Percentiles rank a stretch among this genome's conserved stretches.
phyloP scores from a whole-genome alignment of 345 rosid species.

The Citrus medica region DNA sequence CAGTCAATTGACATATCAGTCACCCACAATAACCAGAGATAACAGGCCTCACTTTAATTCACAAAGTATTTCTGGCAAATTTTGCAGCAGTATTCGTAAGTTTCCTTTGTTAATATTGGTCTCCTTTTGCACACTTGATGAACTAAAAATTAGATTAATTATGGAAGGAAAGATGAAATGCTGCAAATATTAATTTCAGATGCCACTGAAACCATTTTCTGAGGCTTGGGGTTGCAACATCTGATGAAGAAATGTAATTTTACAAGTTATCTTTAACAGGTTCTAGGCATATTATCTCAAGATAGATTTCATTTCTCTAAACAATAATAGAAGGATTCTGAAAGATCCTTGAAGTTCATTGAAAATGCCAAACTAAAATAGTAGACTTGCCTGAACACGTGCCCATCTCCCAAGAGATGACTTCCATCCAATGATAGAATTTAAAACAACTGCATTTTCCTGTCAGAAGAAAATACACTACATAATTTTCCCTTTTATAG shows the following conservation, averaged over 20 bases:
- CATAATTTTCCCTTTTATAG: background rate
- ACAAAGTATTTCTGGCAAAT: background rate
- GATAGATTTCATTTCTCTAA: background rate
- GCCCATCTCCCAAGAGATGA: conserved; percentile 84
- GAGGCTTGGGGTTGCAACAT: background rate
- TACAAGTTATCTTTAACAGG: too few species aligned
- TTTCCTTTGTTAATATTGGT: background rate
- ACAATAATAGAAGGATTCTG: background rate
- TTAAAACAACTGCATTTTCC: conserved; percentile 77
- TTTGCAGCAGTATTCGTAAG: background rate
- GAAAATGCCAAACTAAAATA: background rate
- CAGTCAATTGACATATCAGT: conserved; percentile 8
- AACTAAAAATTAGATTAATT: background rate
- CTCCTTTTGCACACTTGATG: background rate
- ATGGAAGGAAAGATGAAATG: background rate
- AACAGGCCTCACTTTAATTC: background rate
- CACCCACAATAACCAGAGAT: background rate
- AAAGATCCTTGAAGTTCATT: background rate
- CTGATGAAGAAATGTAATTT: background rate
- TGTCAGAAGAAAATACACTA: conserved; percentile 22
- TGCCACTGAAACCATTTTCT: background rate
- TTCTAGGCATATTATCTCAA: background rate
- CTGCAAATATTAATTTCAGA: background rate
- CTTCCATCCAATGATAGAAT: conserved; percentile 80
- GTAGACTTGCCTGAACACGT: conserved; percentile 63